phyloP scores from a whole-genome alignment of 768 basidiomycete species.

The Pleurotus eryngii region DNA sequence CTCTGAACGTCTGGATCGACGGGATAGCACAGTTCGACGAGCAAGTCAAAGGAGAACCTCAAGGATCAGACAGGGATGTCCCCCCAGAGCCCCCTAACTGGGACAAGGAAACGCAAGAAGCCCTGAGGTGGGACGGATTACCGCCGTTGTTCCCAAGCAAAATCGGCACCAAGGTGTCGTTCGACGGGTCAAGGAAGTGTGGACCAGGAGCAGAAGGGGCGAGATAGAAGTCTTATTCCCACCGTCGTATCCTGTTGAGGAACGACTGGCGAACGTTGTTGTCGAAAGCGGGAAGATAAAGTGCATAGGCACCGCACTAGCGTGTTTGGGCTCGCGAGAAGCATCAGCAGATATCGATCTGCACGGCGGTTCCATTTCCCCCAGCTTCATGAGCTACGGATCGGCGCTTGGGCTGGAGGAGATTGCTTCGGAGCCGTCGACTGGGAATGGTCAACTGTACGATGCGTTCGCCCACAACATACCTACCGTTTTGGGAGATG shows the following conservation, averaged over 20 bases:
- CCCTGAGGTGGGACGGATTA: constrained; percentile 64
- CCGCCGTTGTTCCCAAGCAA: constrained; percentile 52
- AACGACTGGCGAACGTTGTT: constrained; percentile 30
- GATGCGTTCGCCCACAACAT: constrained; percentile 50
- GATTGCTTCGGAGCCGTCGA: constrained; percentile 68
- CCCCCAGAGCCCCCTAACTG: constrained; percentile 59
- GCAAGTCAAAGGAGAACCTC: constrained; percentile 42
- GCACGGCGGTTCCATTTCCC: constrained; percentile 61
- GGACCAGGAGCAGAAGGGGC: constrained; percentile 28
- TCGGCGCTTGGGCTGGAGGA: constrained; percentile 73
- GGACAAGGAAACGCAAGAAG: constrained; percentile 56
- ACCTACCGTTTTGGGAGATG: constrained; percentile 42
- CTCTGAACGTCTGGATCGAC: constrained; percentile 78
- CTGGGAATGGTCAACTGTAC: constrained; percentile 55
- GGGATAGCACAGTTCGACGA: constrained; percentile 64
- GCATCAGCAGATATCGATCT: constrained; percentile 48
- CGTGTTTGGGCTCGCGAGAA: constrained; percentile 24
- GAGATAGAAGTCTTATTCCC: constrained; percentile 30
- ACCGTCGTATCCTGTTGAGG: constrained; percentile 12
- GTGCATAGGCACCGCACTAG: constrained; percentile 37
- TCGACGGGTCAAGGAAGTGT: constrained; percentile 66
- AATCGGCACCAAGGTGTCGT: constrained; percentile 39
- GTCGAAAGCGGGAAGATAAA: constrained; percentile 49
- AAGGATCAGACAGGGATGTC: constrained; percentile 40
- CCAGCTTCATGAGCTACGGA: constrained; percentile 67